Conservation (phyloP, 1,284 basidiomycete genomes). For the Boletus semigastroideus region DNA sequence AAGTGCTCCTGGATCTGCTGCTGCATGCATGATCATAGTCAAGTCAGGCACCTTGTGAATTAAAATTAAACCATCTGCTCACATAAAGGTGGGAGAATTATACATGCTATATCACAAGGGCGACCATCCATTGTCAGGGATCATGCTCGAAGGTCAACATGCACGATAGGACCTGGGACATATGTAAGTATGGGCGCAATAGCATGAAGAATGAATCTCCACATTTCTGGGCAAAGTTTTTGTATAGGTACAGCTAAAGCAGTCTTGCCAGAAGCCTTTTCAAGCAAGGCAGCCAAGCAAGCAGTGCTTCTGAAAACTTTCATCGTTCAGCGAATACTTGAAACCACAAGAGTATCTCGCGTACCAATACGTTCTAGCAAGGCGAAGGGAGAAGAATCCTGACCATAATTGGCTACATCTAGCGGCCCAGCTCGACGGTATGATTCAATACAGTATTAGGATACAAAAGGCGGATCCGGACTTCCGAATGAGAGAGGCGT, state of each 20-base stretch:
- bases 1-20: conserved; percentile 26
- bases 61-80: conserved; percentile 2
- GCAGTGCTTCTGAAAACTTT: conserved; percentile 1
- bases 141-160: conserved; percentile 20
- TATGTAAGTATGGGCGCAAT: conserved; percentile 8
- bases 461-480: background rate
- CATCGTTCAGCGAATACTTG: background rate
- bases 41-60: conserved; percentile 1
- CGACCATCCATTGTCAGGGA: conserved; percentile 25
- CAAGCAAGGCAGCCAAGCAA: background rate
- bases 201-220: conserved; percentile 1
- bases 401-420: conserved; percentile 13
- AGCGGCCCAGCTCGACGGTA: too few species aligned
- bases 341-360: background rate
- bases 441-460: too few species aligned
- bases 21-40: conserved; percentile 27
- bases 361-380: background rate
- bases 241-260: conserved; percentile 13
- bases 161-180: conserved; percentile 22
- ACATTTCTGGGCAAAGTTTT: background rate
- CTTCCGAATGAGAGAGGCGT: background rate
- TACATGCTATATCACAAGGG: conserved; percentile 25
- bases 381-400: background rate
- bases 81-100: conserved; percentile 8
- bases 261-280: background rate